Evolutionary conservation across 208 protist genomes (phyloP).

Genomic region (Trypanosoma grayi): DNA sequence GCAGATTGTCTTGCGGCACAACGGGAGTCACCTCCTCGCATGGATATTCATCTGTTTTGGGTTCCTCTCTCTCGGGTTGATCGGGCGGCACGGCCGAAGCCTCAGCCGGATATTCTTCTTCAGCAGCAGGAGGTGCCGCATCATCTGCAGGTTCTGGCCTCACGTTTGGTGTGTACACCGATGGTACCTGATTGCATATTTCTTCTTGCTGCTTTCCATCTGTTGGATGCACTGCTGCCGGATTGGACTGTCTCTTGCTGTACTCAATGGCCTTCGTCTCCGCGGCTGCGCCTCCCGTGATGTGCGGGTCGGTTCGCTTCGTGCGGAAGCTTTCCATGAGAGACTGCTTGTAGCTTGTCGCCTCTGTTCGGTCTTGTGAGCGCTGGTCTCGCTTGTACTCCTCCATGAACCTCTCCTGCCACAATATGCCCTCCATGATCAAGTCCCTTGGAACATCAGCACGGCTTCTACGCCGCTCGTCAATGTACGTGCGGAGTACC

Average conservation of each 20-base stretch:
- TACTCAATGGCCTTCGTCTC: conserved; percentile 19
- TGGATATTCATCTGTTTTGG: neutral
- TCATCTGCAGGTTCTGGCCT: too few species aligned
- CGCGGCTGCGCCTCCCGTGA: neutral
- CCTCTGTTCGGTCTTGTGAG: conserved; percentile 39
- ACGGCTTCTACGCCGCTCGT: conserved; percentile 30
- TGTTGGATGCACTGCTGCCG: neutral
- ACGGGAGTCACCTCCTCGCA: neutral
- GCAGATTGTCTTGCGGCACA: neutral
- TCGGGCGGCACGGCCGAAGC: too few species aligned
- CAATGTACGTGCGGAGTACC: conserved; percentile 66
- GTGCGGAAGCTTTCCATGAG: conserved; percentile 49
- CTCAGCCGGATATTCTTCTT: neutral
- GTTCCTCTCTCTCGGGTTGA: too few species aligned
- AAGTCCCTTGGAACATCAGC: conserved; percentile 37
- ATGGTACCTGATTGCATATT: neutral
- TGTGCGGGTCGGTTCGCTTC: neutral
- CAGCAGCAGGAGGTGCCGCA: neutral
- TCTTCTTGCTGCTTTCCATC: neutral
- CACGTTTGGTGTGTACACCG: neutral
- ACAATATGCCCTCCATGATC: conserved; percentile 78
- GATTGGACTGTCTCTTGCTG: neutral
- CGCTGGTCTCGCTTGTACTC: conserved; percentile 54
- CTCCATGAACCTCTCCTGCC: conserved; percentile 78
- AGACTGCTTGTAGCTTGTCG: conserved; percentile 42